Evolutionary conservation across 495 filamentous ascomycete species (phyloP).

Genomic region (Pyrenula massariospora): DNA sequence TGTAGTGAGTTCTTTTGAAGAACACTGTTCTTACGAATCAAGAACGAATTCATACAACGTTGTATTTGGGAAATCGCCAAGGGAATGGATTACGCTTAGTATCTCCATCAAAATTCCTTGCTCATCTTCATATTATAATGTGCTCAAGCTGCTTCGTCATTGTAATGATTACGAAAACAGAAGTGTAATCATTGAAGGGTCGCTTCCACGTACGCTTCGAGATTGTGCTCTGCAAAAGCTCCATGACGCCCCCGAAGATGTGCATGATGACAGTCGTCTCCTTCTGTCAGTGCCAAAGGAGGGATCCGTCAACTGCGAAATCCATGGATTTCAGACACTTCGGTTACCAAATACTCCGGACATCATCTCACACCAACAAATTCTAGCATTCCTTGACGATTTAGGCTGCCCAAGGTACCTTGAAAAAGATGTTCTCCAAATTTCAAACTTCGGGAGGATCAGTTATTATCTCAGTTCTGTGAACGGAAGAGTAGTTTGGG

Average conservation of each 20-base stretch:
- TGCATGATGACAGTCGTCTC: neutral
- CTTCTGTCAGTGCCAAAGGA: neutral
- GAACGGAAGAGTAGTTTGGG: neutral
- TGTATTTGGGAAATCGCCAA: neutral
- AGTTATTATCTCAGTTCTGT: neutral
- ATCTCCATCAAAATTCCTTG: neutral
- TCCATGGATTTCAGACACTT: neutral
- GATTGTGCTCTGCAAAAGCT: neutral
- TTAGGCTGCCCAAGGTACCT: neutral
- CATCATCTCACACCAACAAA: neutral
- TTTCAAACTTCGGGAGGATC: neutral
- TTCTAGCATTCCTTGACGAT: neutral
- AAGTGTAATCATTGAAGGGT: neutral
- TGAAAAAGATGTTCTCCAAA: neutral
- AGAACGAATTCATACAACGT: neutral
- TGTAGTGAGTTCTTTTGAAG: neutral
- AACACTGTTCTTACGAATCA: neutral
- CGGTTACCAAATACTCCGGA: neutral
- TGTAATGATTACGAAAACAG: neutral
- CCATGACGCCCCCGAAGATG: neutral
- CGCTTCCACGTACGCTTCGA: neutral
- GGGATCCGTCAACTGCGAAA: neutral
- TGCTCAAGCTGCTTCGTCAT: neutral
- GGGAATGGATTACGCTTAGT: neutral
- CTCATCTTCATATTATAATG: neutral